These are phyloP conservation scores for Lactarius pseudohatsudake DNA, from an alignment of 768 basidiomycete genomes.

Conservation along the genomic window DNA sequence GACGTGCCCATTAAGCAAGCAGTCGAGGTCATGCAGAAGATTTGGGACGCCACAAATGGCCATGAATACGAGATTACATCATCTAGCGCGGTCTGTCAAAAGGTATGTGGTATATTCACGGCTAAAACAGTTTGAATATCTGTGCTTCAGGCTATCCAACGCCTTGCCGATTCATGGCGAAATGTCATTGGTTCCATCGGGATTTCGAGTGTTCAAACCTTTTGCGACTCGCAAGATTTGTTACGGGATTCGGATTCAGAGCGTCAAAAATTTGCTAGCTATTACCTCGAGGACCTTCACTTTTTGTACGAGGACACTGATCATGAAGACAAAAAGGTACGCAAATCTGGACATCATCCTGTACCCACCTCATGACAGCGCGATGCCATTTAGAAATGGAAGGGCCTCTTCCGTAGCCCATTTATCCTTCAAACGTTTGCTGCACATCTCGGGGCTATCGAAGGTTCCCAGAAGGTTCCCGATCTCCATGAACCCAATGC, in stretches of 20 bases:
- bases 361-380: too few relatives aligned
- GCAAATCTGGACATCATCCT: too few relatives aligned
- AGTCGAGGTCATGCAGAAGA: constrained; percentile 3
- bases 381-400: too few relatives aligned
- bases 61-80: background rate
- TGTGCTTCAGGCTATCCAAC: constrained; percentile 2
- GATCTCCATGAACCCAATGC: background rate
- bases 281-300: too few relatives aligned
- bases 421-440: too few relatives aligned
- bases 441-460: background rate
- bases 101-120: background rate
- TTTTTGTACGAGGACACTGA: too few relatives aligned
- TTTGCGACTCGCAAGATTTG: background rate
- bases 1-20: background rate
- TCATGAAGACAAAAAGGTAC: too few relatives aligned
- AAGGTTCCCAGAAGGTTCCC: background rate
- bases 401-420: too few relatives aligned
- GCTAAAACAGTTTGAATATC: too few relatives aligned
- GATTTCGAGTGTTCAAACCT: background rate
- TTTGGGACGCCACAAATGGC: background rate
- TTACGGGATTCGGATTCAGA: too few relatives aligned
- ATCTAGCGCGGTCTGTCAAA: background rate
- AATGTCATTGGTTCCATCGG: background rate
- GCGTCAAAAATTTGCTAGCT: too few relatives aligned
- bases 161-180: background rate